Conservation (phyloP, 169 alveolate genomes). For the Cryptosporidium xiaoi region DNA sequence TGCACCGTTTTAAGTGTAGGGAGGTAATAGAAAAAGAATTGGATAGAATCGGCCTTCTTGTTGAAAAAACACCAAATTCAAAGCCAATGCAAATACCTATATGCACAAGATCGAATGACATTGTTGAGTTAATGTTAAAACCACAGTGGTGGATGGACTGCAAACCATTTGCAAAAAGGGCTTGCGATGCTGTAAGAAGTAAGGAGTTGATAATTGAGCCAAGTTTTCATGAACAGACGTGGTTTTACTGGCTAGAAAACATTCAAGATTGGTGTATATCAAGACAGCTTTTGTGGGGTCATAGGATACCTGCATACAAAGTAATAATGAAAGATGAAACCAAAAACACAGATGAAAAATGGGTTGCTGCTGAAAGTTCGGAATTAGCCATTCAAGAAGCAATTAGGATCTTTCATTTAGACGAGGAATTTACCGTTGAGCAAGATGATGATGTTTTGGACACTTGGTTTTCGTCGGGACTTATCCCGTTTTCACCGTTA, state of each 20-base stretch:
- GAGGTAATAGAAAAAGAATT: conserved; percentile 91
- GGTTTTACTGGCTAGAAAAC: conserved; percentile 98
- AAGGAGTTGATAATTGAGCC: conserved; percentile 95
- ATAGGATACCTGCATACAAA: conserved; percentile 98
- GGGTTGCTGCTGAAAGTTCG: conserved; percentile 90
- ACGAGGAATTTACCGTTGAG: conserved; percentile 84
- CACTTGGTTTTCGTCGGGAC: conserved; percentile 99
- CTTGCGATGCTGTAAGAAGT: conserved; percentile 91
- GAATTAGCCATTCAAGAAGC: conserved; percentile 92
- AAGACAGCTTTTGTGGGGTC: conserved; percentile 99
- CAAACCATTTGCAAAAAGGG: conserved; percentile 92
- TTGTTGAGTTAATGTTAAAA: conserved; percentile 97
- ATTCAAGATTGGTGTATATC: conserved; percentile 99
- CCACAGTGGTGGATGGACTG: conserved; percentile 99
- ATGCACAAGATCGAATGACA: conserved; percentile 97
- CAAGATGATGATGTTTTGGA: conserved; percentile 99
- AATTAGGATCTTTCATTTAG: conserved; percentile 82
- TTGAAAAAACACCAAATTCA: conserved; percentile 87
- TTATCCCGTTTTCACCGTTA: conserved; percentile 97
- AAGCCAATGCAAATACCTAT: conserved; percentile 96
- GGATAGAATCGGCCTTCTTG: conserved; percentile 88
- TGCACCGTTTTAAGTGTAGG: conserved; percentile 96
- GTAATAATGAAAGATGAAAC: conserved; percentile 75
- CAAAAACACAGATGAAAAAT: conserved; percentile 82
- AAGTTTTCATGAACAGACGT: conserved; percentile 90